These are phyloP conservation scores for Astrothelium subdiscretum DNA, from an alignment of 495 filamentous ascomycete genomes.

Conservation along the genomic window DNA sequence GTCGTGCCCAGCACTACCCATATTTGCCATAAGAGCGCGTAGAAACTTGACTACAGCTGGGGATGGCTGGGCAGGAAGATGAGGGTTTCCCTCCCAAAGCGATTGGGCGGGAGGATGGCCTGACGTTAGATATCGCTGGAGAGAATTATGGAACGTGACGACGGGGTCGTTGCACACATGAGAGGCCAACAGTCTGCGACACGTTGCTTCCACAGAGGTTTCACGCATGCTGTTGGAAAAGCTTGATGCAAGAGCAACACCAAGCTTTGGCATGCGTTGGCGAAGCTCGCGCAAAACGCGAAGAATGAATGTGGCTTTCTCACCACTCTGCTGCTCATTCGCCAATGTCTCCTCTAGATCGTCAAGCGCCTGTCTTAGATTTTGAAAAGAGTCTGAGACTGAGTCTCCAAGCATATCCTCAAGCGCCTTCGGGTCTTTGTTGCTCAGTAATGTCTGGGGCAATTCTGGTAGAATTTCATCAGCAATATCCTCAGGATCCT, in stretches of 20 bases:
- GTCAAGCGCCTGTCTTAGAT: constrained; percentile 46
- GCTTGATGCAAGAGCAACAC: not conserved
- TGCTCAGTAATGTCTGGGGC: constrained; percentile 50
- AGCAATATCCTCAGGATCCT: constrained; percentile 61
- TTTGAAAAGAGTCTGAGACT: constrained; percentile 44
- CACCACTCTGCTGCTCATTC: constrained; percentile 25
- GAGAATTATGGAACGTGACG: constrained; percentile 12
- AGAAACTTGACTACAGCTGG: constrained; percentile 65
- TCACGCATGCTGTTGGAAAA: not conserved
- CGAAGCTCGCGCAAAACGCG: constrained; percentile 67
- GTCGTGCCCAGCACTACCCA: constrained; percentile 62
- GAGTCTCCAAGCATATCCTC: constrained; percentile 47
- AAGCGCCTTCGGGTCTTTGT: constrained; percentile 58
- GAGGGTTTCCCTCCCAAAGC: constrained; percentile 69
- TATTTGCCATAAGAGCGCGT: constrained; percentile 47
- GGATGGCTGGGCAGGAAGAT: constrained; percentile 71
- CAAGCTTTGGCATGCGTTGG: constrained; percentile 43
- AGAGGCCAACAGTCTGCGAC: constrained; percentile 18
- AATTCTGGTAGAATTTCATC: constrained; percentile 63
- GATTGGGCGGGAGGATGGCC: constrained; percentile 15
- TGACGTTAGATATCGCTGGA: constrained; percentile 25
- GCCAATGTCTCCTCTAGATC: constrained; percentile 31
- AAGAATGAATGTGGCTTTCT: constrained; percentile 58
- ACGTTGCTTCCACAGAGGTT: not conserved
- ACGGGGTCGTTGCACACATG: constrained; percentile 23